phyloP scores from a whole-genome alignment of 768 basidiomycete species.

The Nidularia pulvinata region DNA sequence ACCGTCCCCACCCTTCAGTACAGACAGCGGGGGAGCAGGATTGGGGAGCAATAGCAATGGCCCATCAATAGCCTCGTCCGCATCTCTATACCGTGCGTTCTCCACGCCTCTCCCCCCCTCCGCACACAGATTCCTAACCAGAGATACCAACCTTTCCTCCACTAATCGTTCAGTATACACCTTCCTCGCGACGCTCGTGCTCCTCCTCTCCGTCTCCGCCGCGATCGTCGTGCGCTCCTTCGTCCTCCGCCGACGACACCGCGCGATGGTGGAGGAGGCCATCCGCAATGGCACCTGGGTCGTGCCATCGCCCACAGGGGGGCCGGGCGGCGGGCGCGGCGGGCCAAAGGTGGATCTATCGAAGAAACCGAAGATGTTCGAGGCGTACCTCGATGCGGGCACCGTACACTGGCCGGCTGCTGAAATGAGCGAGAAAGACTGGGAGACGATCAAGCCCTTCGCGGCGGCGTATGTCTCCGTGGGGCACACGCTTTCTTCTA shows the following conservation, averaged over 20 bases:
- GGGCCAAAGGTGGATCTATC: slow-evolving; percentile 31
- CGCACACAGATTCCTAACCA: background rate
- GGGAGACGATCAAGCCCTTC: slow-evolving; percentile 14
- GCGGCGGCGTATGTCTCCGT: slow-evolving; percentile 7
- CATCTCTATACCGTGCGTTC: slow-evolving; percentile 29
- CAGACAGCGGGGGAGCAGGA: too few relatives aligned
- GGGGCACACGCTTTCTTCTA: background rate
- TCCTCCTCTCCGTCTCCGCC: slow-evolving; percentile 65
- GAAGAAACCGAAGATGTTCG: slow-evolving; percentile 48
- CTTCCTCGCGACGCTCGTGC: slow-evolving; percentile 64
- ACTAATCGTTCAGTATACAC: slow-evolving; percentile 33
- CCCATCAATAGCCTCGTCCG: slow-evolving; percentile 17
- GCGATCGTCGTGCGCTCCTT: slow-evolving; percentile 69
- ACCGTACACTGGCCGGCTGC: background rate
- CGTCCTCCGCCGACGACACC: slow-evolving; percentile 60
- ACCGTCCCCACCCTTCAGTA: too few relatives aligned
- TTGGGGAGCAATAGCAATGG: background rate
- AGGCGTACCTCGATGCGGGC: slow-evolving; percentile 31
- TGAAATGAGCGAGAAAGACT: slow-evolving; percentile 3
- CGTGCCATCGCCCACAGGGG: slow-evolving; percentile 26
- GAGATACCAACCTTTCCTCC: background rate
- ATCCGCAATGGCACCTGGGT: slow-evolving; percentile 66
- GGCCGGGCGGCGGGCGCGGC: slow-evolving; percentile 10
- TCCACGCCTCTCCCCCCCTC: background rate
- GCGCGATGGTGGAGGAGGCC: slow-evolving; percentile 58